phyloP scores from a whole-genome alignment of 176 grass and related monocot species.

The Oryza glumipatula region DNA sequence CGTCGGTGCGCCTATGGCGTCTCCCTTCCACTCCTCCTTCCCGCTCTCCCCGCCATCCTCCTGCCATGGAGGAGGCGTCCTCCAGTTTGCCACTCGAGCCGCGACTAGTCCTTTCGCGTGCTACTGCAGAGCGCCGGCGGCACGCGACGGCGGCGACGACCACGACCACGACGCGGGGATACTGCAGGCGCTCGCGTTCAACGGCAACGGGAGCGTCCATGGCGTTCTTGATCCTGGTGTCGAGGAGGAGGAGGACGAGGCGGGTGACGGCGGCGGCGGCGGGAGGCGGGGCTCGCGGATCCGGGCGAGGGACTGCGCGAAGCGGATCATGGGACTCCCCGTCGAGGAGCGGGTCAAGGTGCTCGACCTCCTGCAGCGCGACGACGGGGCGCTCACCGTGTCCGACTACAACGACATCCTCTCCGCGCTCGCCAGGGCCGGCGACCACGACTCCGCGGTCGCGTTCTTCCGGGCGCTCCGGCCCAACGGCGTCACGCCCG shows the following conservation, averaged over 20 bases:
- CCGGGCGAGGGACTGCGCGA: slow-evolving; percentile 46
- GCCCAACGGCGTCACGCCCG: slow-evolving; percentile 45
- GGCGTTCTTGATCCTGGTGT: neutral
- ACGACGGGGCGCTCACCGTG: slow-evolving; percentile 61
- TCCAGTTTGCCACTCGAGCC: slow-evolving; percentile 21
- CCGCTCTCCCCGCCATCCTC: slow-evolving; percentile 41
- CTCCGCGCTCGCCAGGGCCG: slow-evolving; percentile 58
- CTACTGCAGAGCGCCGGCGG: slow-evolving; percentile 23
- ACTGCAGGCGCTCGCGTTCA: slow-evolving; percentile 39
- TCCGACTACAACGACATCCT: slow-evolving; percentile 96
- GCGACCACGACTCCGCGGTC: slow-evolving; percentile 56
- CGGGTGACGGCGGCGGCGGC: too few species aligned
- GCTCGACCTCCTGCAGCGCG: slow-evolving; percentile 73
- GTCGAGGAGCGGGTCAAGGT: slow-evolving; percentile 81
- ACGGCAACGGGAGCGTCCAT: slow-evolving; percentile 47
- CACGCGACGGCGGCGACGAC: slow-evolving; percentile 39
- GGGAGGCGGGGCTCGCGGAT: slow-evolving; percentile 2
- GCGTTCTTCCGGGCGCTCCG: slow-evolving; percentile 63
- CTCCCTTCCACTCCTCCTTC: slow-evolving; percentile 48
- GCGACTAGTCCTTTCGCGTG: neutral
- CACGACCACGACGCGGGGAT: slow-evolving; percentile 35
- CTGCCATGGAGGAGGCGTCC: slow-evolving; percentile 33
- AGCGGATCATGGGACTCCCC: slow-evolving; percentile 60
- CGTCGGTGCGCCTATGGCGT: slow-evolving; percentile 44
- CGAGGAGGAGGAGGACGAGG: neutral